phyloP scores from a whole-genome alignment of 1,284 basidiomycete species.

The Coniophora puteana region DNA sequence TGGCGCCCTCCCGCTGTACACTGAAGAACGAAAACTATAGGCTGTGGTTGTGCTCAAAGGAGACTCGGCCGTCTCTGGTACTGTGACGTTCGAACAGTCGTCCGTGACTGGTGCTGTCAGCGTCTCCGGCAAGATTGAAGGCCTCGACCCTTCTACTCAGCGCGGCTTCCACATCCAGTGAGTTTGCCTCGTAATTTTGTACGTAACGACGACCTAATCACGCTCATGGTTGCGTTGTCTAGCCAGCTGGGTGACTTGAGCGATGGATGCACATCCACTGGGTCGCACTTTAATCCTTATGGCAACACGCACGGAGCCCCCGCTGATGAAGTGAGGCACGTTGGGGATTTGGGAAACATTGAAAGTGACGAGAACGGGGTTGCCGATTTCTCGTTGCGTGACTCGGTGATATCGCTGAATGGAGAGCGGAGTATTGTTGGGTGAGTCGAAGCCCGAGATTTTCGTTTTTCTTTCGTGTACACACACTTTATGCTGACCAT shows the following conservation, averaged over 20 bases:
- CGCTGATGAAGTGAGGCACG: slow-evolving; percentile 55
- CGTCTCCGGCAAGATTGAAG: slow-evolving; percentile 59
- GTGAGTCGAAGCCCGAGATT: slow-evolving; percentile 33
- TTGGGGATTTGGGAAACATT: slow-evolving; percentile 80
- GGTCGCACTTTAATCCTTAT: slow-evolving; percentile 76
- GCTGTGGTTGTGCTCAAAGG: slow-evolving; percentile 68
- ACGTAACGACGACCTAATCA: not conserved
- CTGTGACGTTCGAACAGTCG: slow-evolving; percentile 62
- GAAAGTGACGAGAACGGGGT: slow-evolving; percentile 55
- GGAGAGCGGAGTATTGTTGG: slow-evolving; percentile 70
- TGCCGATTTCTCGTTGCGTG: slow-evolving; percentile 56
- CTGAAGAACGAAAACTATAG: slow-evolving; percentile 25
- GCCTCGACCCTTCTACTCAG: slow-evolving; percentile 54
- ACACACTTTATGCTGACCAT: slow-evolving; percentile 1
- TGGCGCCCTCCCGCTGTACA: too few species aligned
- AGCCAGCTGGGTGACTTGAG: slow-evolving; percentile 69
- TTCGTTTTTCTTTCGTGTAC: not conserved
- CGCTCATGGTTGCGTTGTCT: slow-evolving; percentile 3
- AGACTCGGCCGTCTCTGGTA: slow-evolving; percentile 56
- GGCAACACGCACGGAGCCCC: slow-evolving; percentile 65
- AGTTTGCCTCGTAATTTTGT: slow-evolving; percentile 22
- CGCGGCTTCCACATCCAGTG: slow-evolving; percentile 82
- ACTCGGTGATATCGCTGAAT: slow-evolving; percentile 63
- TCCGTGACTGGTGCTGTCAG: slow-evolving; percentile 50
- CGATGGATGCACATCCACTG: slow-evolving; percentile 67